Evolutionary conservation across 1,139 yeast species (phyloP).

Genomic region (Geotrichum phurueaensis): DNA sequence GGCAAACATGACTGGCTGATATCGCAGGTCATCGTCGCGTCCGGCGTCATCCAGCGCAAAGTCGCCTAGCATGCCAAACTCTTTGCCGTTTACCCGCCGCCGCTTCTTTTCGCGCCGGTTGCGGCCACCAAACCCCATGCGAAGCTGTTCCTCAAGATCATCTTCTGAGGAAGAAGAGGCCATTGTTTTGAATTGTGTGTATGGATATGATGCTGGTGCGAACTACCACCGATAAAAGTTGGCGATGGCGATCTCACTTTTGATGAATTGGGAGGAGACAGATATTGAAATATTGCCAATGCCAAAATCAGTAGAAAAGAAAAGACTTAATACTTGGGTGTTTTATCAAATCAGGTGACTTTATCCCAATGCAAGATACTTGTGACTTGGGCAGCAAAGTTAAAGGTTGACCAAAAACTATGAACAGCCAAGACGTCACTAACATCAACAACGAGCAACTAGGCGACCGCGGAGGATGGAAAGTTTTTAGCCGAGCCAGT

Average conservation of each 20-base stretch:
- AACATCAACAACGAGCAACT: too few relatives aligned
- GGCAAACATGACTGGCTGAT: constrained; percentile 12
- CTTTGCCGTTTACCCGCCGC: constrained; percentile 14
- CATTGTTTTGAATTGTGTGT: background rate
- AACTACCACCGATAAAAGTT: background rate
- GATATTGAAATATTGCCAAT: background rate
- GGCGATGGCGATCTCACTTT: background rate
- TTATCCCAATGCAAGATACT: too few relatives aligned
- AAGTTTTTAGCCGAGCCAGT: too few relatives aligned
- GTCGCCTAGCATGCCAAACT: constrained; percentile 14
- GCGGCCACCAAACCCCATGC: constrained; percentile 5
- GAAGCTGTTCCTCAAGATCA: constrained; percentile 8
- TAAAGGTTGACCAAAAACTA: too few relatives aligned
- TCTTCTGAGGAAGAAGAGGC: constrained; percentile 9
- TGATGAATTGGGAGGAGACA: background rate
- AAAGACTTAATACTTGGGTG: background rate
- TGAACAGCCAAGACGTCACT: too few relatives aligned
- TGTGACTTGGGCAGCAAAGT: too few relatives aligned
- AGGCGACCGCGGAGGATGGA: too few relatives aligned
- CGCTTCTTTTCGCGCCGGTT: background rate
- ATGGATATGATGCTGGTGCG: background rate
- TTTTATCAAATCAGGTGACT: background rate
- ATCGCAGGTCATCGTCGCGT: constrained; percentile 1
- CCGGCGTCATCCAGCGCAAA: constrained; percentile 5
- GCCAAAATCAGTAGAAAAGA: background rate